Percentiles rank a stretch among this genome's conserved stretches.
Conservation (phyloP, 371 early-diverging fungal genomes). For the Mortierella sp. region DNA sequence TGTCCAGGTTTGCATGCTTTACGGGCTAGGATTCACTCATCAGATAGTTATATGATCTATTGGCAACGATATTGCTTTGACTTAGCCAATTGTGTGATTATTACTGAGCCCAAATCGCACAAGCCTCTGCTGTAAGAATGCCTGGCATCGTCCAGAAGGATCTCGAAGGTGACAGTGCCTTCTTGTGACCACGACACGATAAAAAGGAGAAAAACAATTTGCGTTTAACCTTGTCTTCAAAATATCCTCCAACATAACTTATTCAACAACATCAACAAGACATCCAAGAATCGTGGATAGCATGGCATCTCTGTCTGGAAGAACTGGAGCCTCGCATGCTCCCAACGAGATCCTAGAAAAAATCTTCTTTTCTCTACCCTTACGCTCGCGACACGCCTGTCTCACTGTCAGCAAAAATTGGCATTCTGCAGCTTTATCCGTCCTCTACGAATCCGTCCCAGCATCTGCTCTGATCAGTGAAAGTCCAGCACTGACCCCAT, state of each 20-base stretch:
- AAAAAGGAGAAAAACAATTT: neutral
- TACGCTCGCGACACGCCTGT: neutral
- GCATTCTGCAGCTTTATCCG: conserved; percentile 6
- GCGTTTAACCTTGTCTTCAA: neutral
- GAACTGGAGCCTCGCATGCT: neutral
- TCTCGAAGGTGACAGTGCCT: neutral
- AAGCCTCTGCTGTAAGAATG: neutral
- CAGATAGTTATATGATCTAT: no score
- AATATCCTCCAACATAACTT: neutral
- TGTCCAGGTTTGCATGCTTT: no score
- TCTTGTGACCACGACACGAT: neutral
- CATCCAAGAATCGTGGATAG: neutral
- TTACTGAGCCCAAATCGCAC: no score
- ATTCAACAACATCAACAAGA: neutral
- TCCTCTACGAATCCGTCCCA: conserved; percentile 2
- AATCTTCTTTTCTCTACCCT: neutral
- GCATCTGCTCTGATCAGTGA: neutral
- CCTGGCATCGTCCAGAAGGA: neutral
- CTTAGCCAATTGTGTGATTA: no score
- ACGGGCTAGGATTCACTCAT: no score
- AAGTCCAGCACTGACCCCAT: neutral
- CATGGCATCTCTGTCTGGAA: neutral
- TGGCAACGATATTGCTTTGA: no score
- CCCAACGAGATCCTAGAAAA: conserved; percentile 2
- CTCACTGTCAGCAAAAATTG: neutral